Conservation (phyloP, 2,329 filamentous ascomycete species). For the Ascochyta viciae-villosae region DNA sequence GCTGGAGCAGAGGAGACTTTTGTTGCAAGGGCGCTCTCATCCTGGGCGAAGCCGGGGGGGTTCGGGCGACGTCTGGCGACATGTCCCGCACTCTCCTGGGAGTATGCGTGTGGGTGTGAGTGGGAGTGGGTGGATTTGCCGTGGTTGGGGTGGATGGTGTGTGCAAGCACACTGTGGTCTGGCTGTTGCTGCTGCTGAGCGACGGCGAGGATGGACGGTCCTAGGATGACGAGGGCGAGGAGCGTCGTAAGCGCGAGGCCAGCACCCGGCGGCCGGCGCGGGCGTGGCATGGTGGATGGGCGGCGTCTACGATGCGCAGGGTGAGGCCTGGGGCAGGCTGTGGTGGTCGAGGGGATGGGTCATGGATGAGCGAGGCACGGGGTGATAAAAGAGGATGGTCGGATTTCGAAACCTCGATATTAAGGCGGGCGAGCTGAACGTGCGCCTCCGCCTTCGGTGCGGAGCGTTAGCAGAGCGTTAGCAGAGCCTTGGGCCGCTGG, state of each 20-base stretch:
- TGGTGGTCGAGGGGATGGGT: constrained; percentile 38
- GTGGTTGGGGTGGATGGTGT: constrained; percentile 26
- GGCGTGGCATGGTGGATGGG: constrained; percentile 45
- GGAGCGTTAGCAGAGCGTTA: constrained; percentile 15
- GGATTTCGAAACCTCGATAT: constrained; percentile 26
- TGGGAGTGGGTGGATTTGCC: constrained; percentile 22
- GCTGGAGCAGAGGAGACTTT: constrained; percentile 80
- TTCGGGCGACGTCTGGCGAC: constrained; percentile 32
- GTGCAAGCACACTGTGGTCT: constrained; percentile 30
- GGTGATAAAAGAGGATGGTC: constrained; percentile 19
- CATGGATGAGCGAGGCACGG: constrained; percentile 35
- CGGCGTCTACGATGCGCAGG: constrained; percentile 29
- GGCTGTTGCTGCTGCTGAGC: constrained; percentile 53
- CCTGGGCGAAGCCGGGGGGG: constrained; percentile 49
- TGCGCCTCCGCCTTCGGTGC: constrained; percentile 12
- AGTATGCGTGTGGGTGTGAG: too few species aligned
- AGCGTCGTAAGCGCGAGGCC: constrained; percentile 45
- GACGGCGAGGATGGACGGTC: constrained; percentile 45
- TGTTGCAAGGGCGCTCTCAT: constrained; percentile 97
- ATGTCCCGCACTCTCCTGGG: constrained; percentile 21
- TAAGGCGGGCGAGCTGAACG: constrained; percentile 15
- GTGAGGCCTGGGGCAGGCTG: constrained; percentile 41
- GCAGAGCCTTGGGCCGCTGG: constrained; percentile 20
- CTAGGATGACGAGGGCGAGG: constrained; percentile 45
- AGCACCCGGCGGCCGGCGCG: constrained; percentile 50